These are phyloP conservation scores for Xylaria sp. DNA, from an alignment of 2,329 filamentous ascomycete species.

Conservation along the genomic window DNA sequence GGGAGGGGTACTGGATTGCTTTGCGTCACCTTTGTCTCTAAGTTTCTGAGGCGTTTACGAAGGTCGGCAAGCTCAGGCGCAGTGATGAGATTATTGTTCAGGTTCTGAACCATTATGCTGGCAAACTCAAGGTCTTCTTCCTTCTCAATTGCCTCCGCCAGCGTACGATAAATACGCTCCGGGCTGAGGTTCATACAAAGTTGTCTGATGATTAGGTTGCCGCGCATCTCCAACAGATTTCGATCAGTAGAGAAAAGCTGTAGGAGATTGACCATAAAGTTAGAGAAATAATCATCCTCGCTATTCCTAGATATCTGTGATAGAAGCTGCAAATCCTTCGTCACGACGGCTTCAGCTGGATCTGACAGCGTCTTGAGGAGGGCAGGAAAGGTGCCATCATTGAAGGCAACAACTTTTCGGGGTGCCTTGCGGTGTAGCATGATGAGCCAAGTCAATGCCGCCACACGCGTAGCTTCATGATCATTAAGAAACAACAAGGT, in stretches of 20 bases:
- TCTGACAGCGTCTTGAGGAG: constrained; percentile 95
- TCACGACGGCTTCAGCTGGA: constrained; percentile 93
- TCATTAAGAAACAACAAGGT: constrained; percentile 95
- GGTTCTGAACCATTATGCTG: constrained; percentile 98
- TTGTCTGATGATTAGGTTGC: constrained; percentile 95
- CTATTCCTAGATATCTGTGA: constrained; percentile 97
- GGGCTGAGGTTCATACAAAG: constrained; percentile 91
- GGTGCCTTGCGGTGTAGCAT: constrained; percentile 98
- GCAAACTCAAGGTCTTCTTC: constrained; percentile 99
- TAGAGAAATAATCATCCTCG: constrained; percentile 96
- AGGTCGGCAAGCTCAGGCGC: constrained; percentile 92
- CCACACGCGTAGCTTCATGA: constrained; percentile 92
- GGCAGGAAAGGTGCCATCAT: constrained; percentile 95
- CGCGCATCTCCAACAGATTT: constrained; percentile 85
- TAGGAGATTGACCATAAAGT: constrained; percentile 96
- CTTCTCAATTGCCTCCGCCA: constrained; percentile 95
- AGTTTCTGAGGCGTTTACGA: constrained; percentile 84
- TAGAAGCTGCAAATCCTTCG: constrained; percentile 87
- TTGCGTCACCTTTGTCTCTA: constrained; percentile 76
- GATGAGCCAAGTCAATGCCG: constrained; percentile 92
- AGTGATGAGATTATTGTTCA: constrained; percentile 99
- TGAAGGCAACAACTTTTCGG: constrained; percentile 89
- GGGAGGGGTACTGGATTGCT: not conserved
- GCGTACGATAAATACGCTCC: constrained; percentile 91
- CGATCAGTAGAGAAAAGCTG: constrained; percentile 96